Evolutionary conservation across 2,329 filamentous ascomycete genomes (phyloP).

Genomic region (Fusarium duplospermum): DNA sequence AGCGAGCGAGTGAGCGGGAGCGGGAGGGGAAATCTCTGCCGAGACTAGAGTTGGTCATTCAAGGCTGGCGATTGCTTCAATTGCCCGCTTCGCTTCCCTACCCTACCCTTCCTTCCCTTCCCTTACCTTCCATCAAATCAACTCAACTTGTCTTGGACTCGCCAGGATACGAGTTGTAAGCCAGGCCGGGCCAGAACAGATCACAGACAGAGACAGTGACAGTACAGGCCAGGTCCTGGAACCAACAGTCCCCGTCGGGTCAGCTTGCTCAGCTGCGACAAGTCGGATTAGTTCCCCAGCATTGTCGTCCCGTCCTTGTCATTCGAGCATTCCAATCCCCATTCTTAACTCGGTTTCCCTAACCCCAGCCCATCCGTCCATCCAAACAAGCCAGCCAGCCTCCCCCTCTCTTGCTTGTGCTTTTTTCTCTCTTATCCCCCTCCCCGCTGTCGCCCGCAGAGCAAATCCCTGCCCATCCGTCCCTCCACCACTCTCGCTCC

Average conservation of each 20-base stretch:
- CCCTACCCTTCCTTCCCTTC: too few relatives aligned
- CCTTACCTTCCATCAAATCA: not conserved
- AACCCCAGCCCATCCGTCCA: constrained; percentile 8
- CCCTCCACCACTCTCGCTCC: constrained; percentile 13
- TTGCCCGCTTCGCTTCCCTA: not conserved
- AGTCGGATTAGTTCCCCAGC: not conserved
- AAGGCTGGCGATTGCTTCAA: not conserved
- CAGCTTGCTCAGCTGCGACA: not conserved
- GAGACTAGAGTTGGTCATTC: constrained; percentile 5
- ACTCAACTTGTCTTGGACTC: not conserved
- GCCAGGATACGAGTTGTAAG: not conserved
- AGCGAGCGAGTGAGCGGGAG: not conserved
- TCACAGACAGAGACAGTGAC: not conserved
- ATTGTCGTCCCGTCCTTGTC: constrained; percentile 7
- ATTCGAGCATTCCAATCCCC: constrained; percentile 35
- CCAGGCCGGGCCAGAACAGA: not conserved
- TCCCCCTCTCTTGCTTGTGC: constrained; percentile 11
- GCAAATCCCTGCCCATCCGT: constrained; percentile 12
- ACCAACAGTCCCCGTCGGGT: not conserved
- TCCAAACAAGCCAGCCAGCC: not conserved
- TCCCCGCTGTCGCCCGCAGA: constrained; percentile 22
- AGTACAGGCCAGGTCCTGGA: not conserved
- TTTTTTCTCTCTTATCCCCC: constrained; percentile 12
- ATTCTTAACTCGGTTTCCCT: constrained; percentile 34
- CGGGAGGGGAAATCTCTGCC: not conserved